Evolutionary conservation across 2,329 filamentous ascomycete genomes (phyloP).

Genomic region (Fusarium redolens): DNA sequence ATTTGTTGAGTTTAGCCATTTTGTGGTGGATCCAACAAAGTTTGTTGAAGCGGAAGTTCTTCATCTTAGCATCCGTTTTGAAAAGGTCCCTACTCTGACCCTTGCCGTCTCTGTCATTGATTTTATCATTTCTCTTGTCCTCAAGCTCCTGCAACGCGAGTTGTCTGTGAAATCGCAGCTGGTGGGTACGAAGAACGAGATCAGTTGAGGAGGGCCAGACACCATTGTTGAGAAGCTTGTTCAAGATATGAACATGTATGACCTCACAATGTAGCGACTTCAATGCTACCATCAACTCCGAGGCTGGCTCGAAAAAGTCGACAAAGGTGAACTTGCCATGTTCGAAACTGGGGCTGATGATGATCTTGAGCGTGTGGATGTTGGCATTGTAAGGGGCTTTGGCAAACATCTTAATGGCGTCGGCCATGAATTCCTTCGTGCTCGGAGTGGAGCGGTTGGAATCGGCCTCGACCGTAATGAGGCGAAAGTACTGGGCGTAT

Average conservation of each 20-base stretch:
- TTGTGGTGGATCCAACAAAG: background rate
- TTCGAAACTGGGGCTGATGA: slow-evolving; percentile 49
- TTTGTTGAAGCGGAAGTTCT: background rate
- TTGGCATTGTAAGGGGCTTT: slow-evolving; percentile 28
- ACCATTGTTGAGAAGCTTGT: slow-evolving; percentile 30
- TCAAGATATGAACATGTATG: slow-evolving; percentile 51
- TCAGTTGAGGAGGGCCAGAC: background rate
- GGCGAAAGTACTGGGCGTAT: slow-evolving; percentile 55
- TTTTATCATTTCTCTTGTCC: background rate
- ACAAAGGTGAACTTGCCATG: slow-evolving; percentile 49
- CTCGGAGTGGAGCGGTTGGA: slow-evolving; percentile 49
- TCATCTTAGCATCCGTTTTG: slow-evolving; percentile 15
- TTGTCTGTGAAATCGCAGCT: slow-evolving; percentile 25
- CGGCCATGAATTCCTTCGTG: slow-evolving; percentile 47
- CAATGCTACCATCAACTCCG: slow-evolving; percentile 48
- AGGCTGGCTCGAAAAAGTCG: slow-evolving; percentile 49
- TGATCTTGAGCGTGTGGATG: slow-evolving; percentile 57
- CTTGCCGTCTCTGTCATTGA: background rate
- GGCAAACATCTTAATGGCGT: slow-evolving; percentile 53
- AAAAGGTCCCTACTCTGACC: slow-evolving; percentile 4
- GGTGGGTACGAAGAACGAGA: slow-evolving; percentile 20
- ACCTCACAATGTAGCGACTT: slow-evolving; percentile 50
- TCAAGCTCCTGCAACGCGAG: slow-evolving; percentile 1
- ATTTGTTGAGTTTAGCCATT: slow-evolving; percentile 3
- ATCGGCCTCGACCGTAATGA: slow-evolving; percentile 57